Evolutionary conservation across 1,139 yeast species (phyloP).

Genomic region (Sugiyamaella paludigena): DNA sequence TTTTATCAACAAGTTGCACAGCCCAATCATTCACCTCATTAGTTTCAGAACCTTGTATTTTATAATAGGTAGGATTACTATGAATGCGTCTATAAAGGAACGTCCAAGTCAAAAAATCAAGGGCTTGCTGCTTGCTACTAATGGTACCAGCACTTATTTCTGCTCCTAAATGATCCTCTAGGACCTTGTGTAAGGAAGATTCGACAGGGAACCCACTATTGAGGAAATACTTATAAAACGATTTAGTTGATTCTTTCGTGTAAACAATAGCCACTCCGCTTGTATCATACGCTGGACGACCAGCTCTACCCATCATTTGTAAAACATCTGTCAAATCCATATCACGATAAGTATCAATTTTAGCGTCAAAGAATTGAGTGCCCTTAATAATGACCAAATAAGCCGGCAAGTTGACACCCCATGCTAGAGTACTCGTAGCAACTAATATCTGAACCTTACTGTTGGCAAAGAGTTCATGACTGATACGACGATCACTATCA

Average conservation of each 20-base stretch:
- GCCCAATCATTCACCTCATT: constrained; percentile 46
- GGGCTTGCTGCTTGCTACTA: constrained; percentile 75
- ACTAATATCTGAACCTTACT: constrained; percentile 86
- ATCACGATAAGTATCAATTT: constrained; percentile 74
- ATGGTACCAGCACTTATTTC: constrained; percentile 91
- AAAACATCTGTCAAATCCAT: constrained; percentile 91
- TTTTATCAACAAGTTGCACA: constrained; percentile 66
- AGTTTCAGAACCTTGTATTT: constrained; percentile 58
- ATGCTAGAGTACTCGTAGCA: constrained; percentile 94
- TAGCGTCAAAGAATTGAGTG: constrained; percentile 82
- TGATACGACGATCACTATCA: constrained; percentile 81
- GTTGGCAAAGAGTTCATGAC: constrained; percentile 80
- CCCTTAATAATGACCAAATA: constrained; percentile 92
- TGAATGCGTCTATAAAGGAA: constrained; percentile 90
- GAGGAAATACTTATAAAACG: constrained; percentile 88
- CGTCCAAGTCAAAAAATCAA: constrained; percentile 94
- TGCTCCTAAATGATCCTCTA: constrained; percentile 95
- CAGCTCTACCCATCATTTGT: constrained; percentile 94
- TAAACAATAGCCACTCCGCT: constrained; percentile 93
- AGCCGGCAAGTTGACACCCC: constrained; percentile 97
- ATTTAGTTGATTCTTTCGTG: constrained; percentile 87
- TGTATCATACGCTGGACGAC: constrained; percentile 95
- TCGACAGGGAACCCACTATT: constrained; percentile 98
- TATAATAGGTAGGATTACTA: constrained; percentile 93
- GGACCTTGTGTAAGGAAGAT: constrained; percentile 85